Evolutionary conservation across 2,329 filamentous ascomycete genomes (phyloP).

Genomic region (Xylariaceae sp.): DNA sequence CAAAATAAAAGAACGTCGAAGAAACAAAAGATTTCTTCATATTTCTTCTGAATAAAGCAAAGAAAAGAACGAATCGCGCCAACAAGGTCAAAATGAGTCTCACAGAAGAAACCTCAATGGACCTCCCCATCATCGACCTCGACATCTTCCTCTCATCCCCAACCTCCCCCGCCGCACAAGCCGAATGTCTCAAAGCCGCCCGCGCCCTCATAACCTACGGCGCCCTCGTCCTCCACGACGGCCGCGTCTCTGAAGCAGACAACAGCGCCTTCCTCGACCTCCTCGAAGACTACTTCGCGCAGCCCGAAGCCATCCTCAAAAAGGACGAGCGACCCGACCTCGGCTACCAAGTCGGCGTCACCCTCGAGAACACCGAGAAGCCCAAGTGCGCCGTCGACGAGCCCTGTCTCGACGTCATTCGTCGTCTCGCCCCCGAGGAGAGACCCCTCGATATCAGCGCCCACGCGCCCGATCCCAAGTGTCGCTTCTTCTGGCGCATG

Average conservation of each 20-base stretch:
- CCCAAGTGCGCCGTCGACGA: slow-evolving; percentile 59
- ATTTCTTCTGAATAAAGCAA: neutral
- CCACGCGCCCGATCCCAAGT: slow-evolving; percentile 56
- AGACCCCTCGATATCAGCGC: slow-evolving; percentile 53
- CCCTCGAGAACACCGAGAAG: slow-evolving; percentile 58
- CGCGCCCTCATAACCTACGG: slow-evolving; percentile 55
- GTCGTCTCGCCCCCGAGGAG: slow-evolving; percentile 49
- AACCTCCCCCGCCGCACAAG: slow-evolving; percentile 40
- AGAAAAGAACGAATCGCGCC: neutral
- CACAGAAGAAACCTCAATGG: slow-evolving; percentile 39
- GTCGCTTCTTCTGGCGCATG: slow-evolving; percentile 60
- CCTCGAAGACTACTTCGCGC: slow-evolving; percentile 60
- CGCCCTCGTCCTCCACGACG: slow-evolving; percentile 55
- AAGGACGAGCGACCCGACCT: slow-evolving; percentile 53
- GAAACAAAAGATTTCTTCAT: neutral
- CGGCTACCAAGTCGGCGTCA: slow-evolving; percentile 57
- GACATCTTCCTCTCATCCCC: slow-evolving; percentile 48
- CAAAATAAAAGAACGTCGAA: neutral
- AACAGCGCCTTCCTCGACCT: slow-evolving; percentile 55
- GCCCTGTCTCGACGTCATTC: slow-evolving; percentile 53
- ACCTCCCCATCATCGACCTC: slow-evolving; percentile 55
- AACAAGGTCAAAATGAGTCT: slow-evolving; percentile 12
- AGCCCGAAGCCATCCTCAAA: slow-evolving; percentile 43
- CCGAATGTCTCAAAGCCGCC: slow-evolving; percentile 51
- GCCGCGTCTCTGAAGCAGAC: slow-evolving; percentile 50